Evolutionary conservation across 2,329 filamentous ascomycete genomes (phyloP).

Genomic region (Trichoderma endophyticum): DNA sequence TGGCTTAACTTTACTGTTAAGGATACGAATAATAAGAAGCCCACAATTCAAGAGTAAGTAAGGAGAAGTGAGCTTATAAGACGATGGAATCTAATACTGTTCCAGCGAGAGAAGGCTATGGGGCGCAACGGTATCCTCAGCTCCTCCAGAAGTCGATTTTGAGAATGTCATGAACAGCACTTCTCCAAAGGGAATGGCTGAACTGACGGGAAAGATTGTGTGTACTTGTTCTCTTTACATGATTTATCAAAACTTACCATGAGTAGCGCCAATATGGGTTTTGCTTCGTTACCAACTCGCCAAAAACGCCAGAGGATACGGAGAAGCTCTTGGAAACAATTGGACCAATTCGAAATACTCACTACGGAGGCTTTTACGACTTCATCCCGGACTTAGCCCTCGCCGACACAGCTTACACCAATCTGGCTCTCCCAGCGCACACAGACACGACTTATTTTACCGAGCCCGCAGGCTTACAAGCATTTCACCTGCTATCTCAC

Average conservation of each 20-base stretch:
- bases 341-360: slow-evolving; percentile 81
- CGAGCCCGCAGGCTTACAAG: slow-evolving; percentile 85
- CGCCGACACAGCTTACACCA: slow-evolving; percentile 91
- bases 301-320: slow-evolving; percentile 65
- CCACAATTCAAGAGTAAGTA: slow-evolving; percentile 18
- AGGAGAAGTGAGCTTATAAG: background rate
- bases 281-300: slow-evolving; percentile 70
- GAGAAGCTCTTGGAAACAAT: slow-evolving; percentile 75
- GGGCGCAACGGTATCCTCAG: slow-evolving; percentile 32
- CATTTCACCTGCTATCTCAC: slow-evolving; percentile 84
- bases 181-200: slow-evolving; percentile 51
- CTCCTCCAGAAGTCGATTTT: slow-evolving; percentile 59
- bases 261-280: slow-evolving; percentile 66
- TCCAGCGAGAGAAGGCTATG: slow-evolving; percentile 23
- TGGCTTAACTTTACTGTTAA: slow-evolving; percentile 27
- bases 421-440: slow-evolving; percentile 75
- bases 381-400: slow-evolving; percentile 85
- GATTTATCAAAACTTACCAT: slow-evolving; percentile 17
- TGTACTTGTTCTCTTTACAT: slow-evolving; percentile 21
- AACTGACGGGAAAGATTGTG: slow-evolving; percentile 65
- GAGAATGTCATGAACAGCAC: slow-evolving; percentile 54
- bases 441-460: slow-evolving; percentile 97
- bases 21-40: slow-evolving; percentile 36
- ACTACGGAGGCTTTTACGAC: slow-evolving; percentile 79
- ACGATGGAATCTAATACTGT: background rate